Percentiles rank a stretch among this genome's conserved stretches.
Conservation (phyloP, 768 basidiomycete species). For the Leccinum truebloodii region DNA sequence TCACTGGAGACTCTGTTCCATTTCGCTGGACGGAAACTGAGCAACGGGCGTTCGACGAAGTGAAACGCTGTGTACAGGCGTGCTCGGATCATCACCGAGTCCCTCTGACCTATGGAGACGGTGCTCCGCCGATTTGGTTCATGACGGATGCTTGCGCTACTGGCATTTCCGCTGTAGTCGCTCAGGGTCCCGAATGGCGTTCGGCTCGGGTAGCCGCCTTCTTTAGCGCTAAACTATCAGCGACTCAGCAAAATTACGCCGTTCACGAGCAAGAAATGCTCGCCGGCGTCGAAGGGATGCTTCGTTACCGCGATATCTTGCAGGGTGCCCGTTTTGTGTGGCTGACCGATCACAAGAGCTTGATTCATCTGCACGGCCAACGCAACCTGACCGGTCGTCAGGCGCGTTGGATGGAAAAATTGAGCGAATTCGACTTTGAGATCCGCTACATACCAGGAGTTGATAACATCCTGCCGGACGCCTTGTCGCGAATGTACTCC, state of each 20-base stretch:
- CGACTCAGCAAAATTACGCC: conserved; percentile 39
- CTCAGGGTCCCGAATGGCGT: not conserved
- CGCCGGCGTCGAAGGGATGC: conserved; percentile 37
- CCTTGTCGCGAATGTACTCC: no score
- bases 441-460: no score
- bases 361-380: no score
- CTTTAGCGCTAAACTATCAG: not conserved
- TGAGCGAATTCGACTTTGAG: no score
- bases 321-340: conserved; percentile 32
- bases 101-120: not conserved
- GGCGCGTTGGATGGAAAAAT: no score
- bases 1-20: not conserved
- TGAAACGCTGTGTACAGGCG: not conserved
- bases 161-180: not conserved
- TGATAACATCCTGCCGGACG: no score
- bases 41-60: not conserved
- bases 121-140: not conserved
- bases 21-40: not conserved
- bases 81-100: not conserved
- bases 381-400: no score
- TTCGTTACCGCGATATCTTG: conserved; percentile 30
- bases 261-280: conserved; percentile 22
- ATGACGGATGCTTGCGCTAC: not conserved
- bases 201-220: not conserved
- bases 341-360: conserved; percentile 29